These are phyloP conservation scores for Tuctoria greenei DNA, from an alignment of 176 grass and related monocot species.

Conservation along the genomic window DNA sequence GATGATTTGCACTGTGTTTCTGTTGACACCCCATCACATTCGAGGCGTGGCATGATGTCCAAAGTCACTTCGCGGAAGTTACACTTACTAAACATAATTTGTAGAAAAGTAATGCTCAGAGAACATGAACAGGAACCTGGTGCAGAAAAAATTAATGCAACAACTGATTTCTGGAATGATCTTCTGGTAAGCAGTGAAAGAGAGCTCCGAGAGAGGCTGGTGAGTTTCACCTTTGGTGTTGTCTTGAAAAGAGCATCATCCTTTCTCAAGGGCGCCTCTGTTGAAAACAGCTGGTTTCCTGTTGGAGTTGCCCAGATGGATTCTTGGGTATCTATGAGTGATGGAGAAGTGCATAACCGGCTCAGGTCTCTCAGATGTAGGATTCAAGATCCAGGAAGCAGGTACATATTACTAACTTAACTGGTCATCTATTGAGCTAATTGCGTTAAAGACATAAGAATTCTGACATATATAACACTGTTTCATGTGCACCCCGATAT, in stretches of 20 bases:
- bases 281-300: slow-evolving; percentile 43
- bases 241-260: slow-evolving; percentile 39
- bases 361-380: slow-evolving; percentile 52
- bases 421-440: neutral
- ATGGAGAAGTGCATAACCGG: slow-evolving; percentile 33
- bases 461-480: neutral
- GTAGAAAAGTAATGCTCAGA: slow-evolving; percentile 62
- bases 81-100: slow-evolving; percentile 71
- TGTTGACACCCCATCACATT: slow-evolving; percentile 38
- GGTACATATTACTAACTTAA: slow-evolving; percentile 38
- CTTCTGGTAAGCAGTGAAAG: slow-evolving; percentile 69
- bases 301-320: slow-evolving; percentile 71
- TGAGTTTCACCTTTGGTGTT: slow-evolving; percentile 58
- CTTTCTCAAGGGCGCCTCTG: slow-evolving; percentile 17
- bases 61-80: slow-evolving; percentile 56
- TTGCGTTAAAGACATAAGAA: neutral
- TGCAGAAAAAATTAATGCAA: slow-evolving; percentile 18
- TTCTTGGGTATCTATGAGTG: slow-evolving; percentile 54
- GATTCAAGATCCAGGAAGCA: slow-evolving; percentile 52
- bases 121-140: slow-evolving; percentile 20
- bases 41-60: slow-evolving; percentile 34
- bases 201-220: slow-evolving; percentile 60
- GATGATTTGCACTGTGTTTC: slow-evolving; percentile 28
- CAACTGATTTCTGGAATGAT: slow-evolving; percentile 55
- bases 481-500: neutral